Evolutionary conservation across 2,329 filamentous ascomycete genomes (phyloP).

Genomic region (Alternaria tenuissima): DNA sequence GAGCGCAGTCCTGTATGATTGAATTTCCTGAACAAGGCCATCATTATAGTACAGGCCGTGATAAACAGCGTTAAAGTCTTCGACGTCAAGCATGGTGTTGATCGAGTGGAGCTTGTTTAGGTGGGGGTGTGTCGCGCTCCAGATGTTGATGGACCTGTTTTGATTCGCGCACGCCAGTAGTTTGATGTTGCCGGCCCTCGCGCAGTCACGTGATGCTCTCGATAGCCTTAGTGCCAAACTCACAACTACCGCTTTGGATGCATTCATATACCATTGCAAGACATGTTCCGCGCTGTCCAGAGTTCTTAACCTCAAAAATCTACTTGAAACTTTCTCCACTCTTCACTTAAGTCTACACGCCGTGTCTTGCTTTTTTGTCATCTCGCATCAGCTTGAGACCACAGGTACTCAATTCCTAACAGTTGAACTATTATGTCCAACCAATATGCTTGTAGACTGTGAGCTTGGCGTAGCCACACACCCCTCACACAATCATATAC

Average conservation of each 20-base stretch:
- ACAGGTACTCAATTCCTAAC: not conserved
- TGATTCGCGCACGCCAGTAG: conserved; percentile 8
- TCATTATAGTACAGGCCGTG: conserved; percentile 41
- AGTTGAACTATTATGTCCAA: not conserved
- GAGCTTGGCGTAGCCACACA: not conserved
- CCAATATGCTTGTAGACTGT: not conserved
- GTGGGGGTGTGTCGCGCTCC: conserved; percentile 14
- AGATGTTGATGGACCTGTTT: conserved; percentile 22
- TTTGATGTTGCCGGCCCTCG: not conserved
- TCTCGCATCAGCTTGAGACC: not conserved
- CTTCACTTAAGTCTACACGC: not conserved
- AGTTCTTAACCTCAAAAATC: not conserved
- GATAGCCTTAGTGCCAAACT: not conserved
- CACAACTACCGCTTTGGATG: not conserved
- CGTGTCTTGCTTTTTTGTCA: not conserved
- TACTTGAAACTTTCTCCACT: not conserved
- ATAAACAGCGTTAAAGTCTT: conserved; percentile 74
- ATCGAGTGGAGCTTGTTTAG: not conserved
- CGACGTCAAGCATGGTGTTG: conserved; percentile 67
- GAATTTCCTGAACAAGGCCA: conserved; percentile 63
- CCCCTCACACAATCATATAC: not conserved
- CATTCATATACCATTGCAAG: not conserved
- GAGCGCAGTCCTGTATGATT: conserved; percentile 71
- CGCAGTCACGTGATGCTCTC: not conserved
- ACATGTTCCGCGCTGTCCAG: not conserved